Percentiles rank a stretch among this genome's conserved stretches.
phyloP scores from a whole-genome alignment of 768 basidiomycete genomes.

The Goffeauzyma gilvescens region DNA sequence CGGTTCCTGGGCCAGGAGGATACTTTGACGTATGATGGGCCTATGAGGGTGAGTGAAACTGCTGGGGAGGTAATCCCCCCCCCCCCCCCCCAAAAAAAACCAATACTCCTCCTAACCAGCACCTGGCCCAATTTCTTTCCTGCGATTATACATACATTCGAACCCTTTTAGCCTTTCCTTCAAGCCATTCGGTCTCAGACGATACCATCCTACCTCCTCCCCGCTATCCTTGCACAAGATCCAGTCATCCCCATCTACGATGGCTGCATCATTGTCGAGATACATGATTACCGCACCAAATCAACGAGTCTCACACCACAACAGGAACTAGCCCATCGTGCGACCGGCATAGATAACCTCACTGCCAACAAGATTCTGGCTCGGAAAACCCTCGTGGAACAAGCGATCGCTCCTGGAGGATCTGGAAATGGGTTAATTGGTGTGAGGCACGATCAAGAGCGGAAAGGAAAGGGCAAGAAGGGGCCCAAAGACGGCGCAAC shows the following conservation, averaged over 20 bases:
- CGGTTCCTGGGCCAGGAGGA: slow-evolving; percentile 34
- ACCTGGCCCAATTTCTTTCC: background rate
- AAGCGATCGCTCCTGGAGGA: background rate
- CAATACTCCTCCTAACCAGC: background rate
- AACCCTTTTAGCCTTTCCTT: slow-evolving; percentile 28
- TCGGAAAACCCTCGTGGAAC: no score
- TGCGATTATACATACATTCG: no score
- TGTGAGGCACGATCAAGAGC: background rate
- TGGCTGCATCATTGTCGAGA: slow-evolving; percentile 23
- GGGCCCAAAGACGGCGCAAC: background rate
- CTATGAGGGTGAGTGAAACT: slow-evolving; percentile 30
- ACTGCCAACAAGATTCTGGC: no score
- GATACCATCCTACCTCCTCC: slow-evolving; percentile 9
- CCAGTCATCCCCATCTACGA: slow-evolving; percentile 2
- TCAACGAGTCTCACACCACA: slow-evolving; percentile 2
- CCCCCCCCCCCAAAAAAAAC: no score
- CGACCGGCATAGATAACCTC: no score
- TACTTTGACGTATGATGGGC: slow-evolving; percentile 32
- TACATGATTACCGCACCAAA: slow-evolving; percentile 36
- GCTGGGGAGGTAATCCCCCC: no score
- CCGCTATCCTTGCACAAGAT: slow-evolving; percentile 12
- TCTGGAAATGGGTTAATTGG: background rate
- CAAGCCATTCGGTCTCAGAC: slow-evolving; percentile 33
- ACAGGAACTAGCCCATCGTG: no score
- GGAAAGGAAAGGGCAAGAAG: background rate